Base-by-base conservation (phyloP, 495 filamentous ascomycete species). In the Penicillium subrubescens region DNA sequence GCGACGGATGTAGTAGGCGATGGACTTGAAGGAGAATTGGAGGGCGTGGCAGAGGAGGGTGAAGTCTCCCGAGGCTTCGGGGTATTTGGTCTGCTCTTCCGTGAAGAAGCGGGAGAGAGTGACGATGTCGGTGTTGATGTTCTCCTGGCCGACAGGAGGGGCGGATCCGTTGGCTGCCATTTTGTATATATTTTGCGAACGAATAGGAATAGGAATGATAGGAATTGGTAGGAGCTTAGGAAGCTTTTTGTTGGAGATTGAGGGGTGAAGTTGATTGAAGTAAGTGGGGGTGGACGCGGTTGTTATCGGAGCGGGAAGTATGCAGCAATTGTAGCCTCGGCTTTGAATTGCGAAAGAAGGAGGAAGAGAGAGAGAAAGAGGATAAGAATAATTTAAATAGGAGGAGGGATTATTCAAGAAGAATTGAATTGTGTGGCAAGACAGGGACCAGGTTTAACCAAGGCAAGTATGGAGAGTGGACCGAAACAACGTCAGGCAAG, bases 21-120 rank as follows among this genome's bases (percentile, higher is more conserved):
- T 99, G 59, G 90, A 94, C 83, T 99, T 99, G 88, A 99, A 99
- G 69, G 95, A 92, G 85, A 97, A 98, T 81, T 98, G 96, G 35
- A 99, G 89, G 62, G 96, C 93, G 75, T 99, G 95, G 84, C 93
- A 97, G 59, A 99, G 87, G 27, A 99, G 87, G 91, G 95, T 99
- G 83, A 99, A 99, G 81, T 99, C 95, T 77, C 95, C 95, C 5
- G 94, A 97, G 33, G 95, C 95, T 70, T 97, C 93, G 65, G 90
- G 92, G 78, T 96, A 89, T 75, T 97, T 96, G 59, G 83, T 79
- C 79, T 99, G 95, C 77, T 97, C 92, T 83, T 99, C 95, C 29
- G 93, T 98, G 54, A 99, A 86, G 85, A 93, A 97, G 63, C 95
- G 84, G 27, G 95, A 96, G 69, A 99, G 88, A 39, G 95, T 98